Percentiles rank a stretch among this genome's conserved stretches.
phyloP scores from a whole-genome alignment of 805 yeast genomes.

The Suhomyces prunicola region DNA sequence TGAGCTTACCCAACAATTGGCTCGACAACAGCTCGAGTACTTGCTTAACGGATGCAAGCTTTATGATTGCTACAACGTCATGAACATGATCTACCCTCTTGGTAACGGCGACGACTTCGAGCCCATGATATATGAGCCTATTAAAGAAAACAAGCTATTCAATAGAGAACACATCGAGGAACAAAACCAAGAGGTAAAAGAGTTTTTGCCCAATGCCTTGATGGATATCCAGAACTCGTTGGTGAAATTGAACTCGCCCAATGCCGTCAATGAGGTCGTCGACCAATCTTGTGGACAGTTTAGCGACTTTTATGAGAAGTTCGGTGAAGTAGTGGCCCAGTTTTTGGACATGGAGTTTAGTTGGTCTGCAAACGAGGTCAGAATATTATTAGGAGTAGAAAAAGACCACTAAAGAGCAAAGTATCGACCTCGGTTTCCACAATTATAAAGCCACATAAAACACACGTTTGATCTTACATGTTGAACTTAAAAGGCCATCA shows the following conservation, averaged over 20 bases:
- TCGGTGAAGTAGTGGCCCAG: conserved; percentile 33
- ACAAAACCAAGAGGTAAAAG: conserved; percentile 46
- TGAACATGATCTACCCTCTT: conserved; percentile 70
- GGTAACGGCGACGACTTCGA: conserved; percentile 46
- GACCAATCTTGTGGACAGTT: conserved; percentile 48
- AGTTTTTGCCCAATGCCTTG: conserved; percentile 57
- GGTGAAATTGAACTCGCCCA: conserved; percentile 61
- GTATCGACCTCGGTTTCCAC: too few relatives aligned
- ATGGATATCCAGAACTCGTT: conserved; percentile 57
- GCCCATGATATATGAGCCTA: conserved; percentile 61
- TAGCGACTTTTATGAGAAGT: conserved; percentile 44
- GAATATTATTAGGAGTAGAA: conserved; percentile 69
- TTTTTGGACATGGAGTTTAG: conserved; percentile 38
- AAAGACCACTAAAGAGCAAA: too few relatives aligned
- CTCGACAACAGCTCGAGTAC: conserved; percentile 43
- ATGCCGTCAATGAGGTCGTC: conserved; percentile 54
- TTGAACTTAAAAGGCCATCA: too few relatives aligned
- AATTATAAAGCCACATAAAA: too few relatives aligned
- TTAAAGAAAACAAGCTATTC: conserved; percentile 59
- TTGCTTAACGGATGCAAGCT: conserved; percentile 53
- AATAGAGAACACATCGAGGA: conserved; percentile 40
- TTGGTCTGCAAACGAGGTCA: conserved; percentile 59
- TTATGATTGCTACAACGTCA: conserved; percentile 56
- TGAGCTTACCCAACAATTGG: conserved; percentile 36
- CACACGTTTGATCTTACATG: too few relatives aligned